Evolutionary conservation across 2,329 filamentous ascomycete genomes (phyloP), one percentile per base, ranked within the genome.

Genomic region (Fusarium euwallaceae): DNA sequence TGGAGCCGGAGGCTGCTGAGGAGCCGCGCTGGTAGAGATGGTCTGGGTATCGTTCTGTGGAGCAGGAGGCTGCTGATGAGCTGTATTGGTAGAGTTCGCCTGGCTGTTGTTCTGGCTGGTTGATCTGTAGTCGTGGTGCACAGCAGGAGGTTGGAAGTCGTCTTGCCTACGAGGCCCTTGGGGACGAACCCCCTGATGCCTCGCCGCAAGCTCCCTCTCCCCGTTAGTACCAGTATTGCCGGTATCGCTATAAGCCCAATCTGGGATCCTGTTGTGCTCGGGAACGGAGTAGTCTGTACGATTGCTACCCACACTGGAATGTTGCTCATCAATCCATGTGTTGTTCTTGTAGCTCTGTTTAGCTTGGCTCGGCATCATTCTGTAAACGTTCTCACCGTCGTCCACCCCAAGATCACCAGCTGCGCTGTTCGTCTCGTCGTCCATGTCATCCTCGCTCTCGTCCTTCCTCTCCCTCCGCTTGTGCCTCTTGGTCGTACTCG

Each of bases 341-440:
- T 34, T 41, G 43, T 32, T 66, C 67, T 67, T 55, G 37, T 45
- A 20, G 48, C 24, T 22, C 22, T 17, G 22, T 66, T 67, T 45
- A 67, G 67, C 48, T 14, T 36, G 29, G 16, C n/a, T n/a, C 6
- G 22, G 16, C 16, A 32, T 22, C 63, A 36, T 36, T 55, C 10
- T 37, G 27, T 36, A 34, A 32, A 32, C 27, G 17, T 12, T 66
- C 68, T 56, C 60, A 70, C 68, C 39, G 55, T 55, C 48, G 48
- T 20, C n/a, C 48, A 20, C 48, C 17, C 48, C 48, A 20, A 55
- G 27, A 29, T 55, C 27, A 32, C 48, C 27, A 20, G 48, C 48
- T n/a, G 48, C 48, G 11, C 48, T 55, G 17, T 55, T 32, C 48
- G 11, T 20, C 17, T 32, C 48, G 17, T 32, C 27, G 11, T 22